A percentile compares a stretch with the other conserved stretches of the same genome.
These are phyloP conservation scores for Aegilops speltoides DNA, from an alignment of 176 grass and related monocot species.

Conservation along the genomic window DNA sequence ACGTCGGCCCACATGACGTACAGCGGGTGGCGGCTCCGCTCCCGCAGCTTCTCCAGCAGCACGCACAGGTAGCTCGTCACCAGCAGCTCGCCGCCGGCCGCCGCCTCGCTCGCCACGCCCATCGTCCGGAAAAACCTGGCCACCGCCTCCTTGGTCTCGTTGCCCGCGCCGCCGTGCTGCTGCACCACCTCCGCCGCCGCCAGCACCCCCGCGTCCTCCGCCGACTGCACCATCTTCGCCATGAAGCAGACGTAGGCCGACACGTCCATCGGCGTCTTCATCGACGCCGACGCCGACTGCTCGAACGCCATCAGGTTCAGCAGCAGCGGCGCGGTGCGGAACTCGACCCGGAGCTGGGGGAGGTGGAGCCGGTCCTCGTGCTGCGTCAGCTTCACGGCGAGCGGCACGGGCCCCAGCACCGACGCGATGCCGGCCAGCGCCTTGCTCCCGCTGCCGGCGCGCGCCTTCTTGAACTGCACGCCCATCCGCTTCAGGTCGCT, in stretches of 20 bases:
- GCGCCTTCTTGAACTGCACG: conserved; percentile 33
- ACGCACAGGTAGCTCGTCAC: conserved; percentile 32
- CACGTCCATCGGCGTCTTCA: not conserved
- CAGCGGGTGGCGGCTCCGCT: conserved; percentile 42
- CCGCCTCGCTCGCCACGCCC: conserved; percentile 32
- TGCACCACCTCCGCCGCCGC: conserved; percentile 54
- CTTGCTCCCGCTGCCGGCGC: not conserved
- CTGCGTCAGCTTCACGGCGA: conserved; percentile 43
- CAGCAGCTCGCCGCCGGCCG: conserved; percentile 18
- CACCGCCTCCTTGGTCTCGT: conserved; percentile 36
- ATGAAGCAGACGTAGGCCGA: conserved; percentile 57
- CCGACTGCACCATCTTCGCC: conserved; percentile 50
- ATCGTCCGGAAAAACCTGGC: conserved; percentile 32
- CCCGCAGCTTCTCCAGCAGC: conserved; percentile 28
- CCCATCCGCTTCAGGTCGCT: conserved; percentile 61
- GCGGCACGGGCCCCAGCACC: conserved; percentile 37
- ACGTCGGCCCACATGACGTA: conserved; percentile 61
- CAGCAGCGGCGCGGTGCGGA: conserved; percentile 48
- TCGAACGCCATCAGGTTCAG: conserved; percentile 60
- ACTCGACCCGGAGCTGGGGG: conserved; percentile 40
- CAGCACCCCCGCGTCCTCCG: conserved; percentile 41
- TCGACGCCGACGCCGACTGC: not conserved
- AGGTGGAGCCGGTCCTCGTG: conserved; percentile 38
- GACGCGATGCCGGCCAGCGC: conserved; percentile 15
- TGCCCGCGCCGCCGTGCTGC: not conserved